These are phyloP conservation scores for Zygoascus sp. DNA, from an alignment of 1,139 yeast genomes.

Conservation along the genomic window DNA sequence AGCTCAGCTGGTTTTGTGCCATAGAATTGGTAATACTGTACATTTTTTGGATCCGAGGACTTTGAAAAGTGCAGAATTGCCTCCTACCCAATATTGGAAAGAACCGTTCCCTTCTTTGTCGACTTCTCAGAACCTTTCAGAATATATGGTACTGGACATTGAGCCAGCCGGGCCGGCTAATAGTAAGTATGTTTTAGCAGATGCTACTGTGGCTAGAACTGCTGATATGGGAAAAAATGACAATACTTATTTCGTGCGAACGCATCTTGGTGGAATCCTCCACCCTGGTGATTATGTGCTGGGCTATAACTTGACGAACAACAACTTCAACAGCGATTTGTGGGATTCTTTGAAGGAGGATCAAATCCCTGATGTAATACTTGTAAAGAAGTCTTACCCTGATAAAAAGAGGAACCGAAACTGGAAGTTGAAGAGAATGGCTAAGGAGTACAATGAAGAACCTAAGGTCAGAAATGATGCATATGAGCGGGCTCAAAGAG, in stretches of 20 bases:
- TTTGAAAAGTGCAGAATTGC: constrained; percentile 70
- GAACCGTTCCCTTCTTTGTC: constrained; percentile 71
- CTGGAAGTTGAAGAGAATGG: constrained; percentile 98
- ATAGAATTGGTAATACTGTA: constrained; percentile 72
- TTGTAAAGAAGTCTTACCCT: constrained; percentile 87
- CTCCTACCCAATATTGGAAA: constrained; percentile 76
- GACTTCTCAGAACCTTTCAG: constrained; percentile 70
- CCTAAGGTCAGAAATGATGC: constrained; percentile 67
- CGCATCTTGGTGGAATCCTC: constrained; percentile 88
- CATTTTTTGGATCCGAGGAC: constrained; percentile 82
- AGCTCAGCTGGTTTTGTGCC: constrained; percentile 54
- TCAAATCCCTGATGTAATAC: constrained; percentile 70
- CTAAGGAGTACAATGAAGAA: constrained; percentile 78
- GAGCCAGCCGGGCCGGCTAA: constrained; percentile 82
- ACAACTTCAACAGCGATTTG: constrained; percentile 82
- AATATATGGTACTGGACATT: constrained; percentile 86
- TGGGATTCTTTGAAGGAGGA: constrained; percentile 70
- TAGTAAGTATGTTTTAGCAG: constrained; percentile 83
- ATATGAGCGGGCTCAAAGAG: constrained; percentile 77
- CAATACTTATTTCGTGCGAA: constrained; percentile 71
- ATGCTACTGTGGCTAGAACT: constrained; percentile 85
- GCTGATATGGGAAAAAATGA: constrained; percentile 84
- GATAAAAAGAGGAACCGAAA: constrained; percentile 64
- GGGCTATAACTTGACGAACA: constrained; percentile 80
- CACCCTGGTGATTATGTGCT: constrained; percentile 95